Base-by-base conservation (phyloP, 768 basidiomycete genomes). In the Lactarius evosmus region DNA sequence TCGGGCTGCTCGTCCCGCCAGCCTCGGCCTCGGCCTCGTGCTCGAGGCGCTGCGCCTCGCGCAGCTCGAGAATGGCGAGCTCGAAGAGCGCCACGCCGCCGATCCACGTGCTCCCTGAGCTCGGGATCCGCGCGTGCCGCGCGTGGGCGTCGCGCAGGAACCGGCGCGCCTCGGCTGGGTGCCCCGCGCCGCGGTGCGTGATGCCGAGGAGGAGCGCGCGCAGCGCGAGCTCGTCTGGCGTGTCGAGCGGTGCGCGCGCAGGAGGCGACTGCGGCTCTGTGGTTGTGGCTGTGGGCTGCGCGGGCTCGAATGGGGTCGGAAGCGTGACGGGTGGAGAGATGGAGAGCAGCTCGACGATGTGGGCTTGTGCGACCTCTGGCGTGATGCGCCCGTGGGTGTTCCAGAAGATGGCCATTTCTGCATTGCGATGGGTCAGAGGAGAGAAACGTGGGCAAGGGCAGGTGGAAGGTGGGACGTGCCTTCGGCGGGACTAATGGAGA, bases 321-420 rank as follows among this genome's bases (percentile, higher is more conserved):
- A 81, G 73, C 12, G 69, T 66, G 1, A 79, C 68, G 1, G 75
- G 73, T 0, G 88, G 87, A 1, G 82, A 78, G 27, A 89, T 72
- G 1, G 75, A 66, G 16, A 77, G 69, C 65, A 86, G 79, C 33
- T 83, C 81, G n/a, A 74, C 67, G 59, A 92, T 84, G 64, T 90
- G 88, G 0, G 78, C 80, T 65, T 80, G 70, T 0, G 88, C 87
- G 14, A 84, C 78, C 2, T 73, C 73, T 19, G 77, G 74, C 7
- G 79, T 76, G 50, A 89, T 80, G 4, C 88, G 83, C n/a, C 81
- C 72, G 70, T 91, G 86, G 0, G 80, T 86, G 70, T 92, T 93
- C 90, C 91, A 92, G 74, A 92, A 91, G 56, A 91, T 80, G 2
- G 76, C 86, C 32, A 93, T 78, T 71, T 92, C 91, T 87, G 64